Base-by-base conservation (phyloP, 164 flowering plant species). In the Umbellularia californica region DNA sequence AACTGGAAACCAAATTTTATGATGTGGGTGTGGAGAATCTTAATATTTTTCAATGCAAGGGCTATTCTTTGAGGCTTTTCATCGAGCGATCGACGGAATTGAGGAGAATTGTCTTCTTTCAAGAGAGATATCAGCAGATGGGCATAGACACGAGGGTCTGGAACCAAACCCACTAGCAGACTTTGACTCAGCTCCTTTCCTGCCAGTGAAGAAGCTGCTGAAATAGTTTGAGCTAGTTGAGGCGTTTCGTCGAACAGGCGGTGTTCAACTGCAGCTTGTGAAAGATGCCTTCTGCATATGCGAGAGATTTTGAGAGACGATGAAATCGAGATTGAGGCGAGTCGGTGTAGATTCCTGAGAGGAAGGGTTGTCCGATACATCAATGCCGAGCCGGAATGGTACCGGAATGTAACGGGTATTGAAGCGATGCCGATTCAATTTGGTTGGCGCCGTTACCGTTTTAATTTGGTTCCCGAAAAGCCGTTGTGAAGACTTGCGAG, bases 21-120 rank as follows among this genome's bases (percentile, higher is more conserved):
- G 63, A 83, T 73, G 58, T 80, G 88, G 68, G 85, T 82, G 78
- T 94, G 98, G 75, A 92, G 67, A 12, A 75, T 41, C 79, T 86
- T 89, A 72, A 81, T 25, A 2, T 79, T 78, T 65, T 30, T 83
- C 10, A 72, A 81, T 35, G 88, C 76, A 51, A 69, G 81, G 3
- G 71, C 19, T 20, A 71, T 64, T 69, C 81, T 77, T 11, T 88
- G 87, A 52, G 95, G 85, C 82, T 73, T 81, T 89, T 83, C 83
- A 76, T 89, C 91, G 84, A 88, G 80, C 85, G 73, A 27, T 1
- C 78, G 74, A 70, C 75, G 89, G 74, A 85, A 70, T 50, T 83
- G 86, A 63, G 85, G 9, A 50, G 27, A 51, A 63, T 79, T 73
- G 87, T 92, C 88, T 77, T 86, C 83, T 71, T 82, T 76, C 2